Base-by-base conservation (phyloP, 2,329 filamentous ascomycete species). In the Exophiala viscosa region DNA sequence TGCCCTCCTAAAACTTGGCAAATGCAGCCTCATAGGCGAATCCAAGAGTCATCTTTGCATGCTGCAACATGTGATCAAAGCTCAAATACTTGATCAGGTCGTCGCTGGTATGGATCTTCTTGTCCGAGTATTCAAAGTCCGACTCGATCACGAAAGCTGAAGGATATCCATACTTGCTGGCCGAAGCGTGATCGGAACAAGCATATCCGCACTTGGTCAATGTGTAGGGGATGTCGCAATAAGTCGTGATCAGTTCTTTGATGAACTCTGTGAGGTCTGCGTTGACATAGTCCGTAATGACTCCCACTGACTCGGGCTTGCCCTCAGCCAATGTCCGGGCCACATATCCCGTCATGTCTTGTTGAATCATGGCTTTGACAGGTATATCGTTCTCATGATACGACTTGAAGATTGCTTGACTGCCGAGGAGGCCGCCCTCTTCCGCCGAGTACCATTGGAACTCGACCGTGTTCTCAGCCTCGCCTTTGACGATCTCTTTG, bases 361-460 rank as follows among this genome's bases (percentile, higher is more conserved):
- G 92, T 75, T 97, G 92, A 49, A 97, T 81, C 93, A 97, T 97
- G 32, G 92, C 92, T 74, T 92, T 95, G 69, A 97, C 80, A 60
- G 92, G 84, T 20, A 85, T 81, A 31, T 80, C 79, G 17, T 81
- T 72, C 67, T 85, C 83, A 70, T 88, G 85, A 66, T 97, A 97
- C 6, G 81, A 74, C 45, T 81, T 79, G 76, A 96, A 97, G 69
- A 97, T 88, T 49, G 88, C 91, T 69, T 96, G 90, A 64, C 87
- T 92, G 54, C 90, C 90, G 3, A 95, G 80, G 41, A 96, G 77
- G 32, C 91, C 90, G 45, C 86, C 90, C 70, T 96, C 90, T 69
- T 96, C 90, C 9, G 89, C 90, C 40, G 85, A 88, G 74, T 95
- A 96, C 90, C 90, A 96, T 73, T 96, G 91, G 70, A 97, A 97